Base-by-base conservation (phyloP, 164 flowering plant genomes). In the Houttuynia cordata region DNA sequence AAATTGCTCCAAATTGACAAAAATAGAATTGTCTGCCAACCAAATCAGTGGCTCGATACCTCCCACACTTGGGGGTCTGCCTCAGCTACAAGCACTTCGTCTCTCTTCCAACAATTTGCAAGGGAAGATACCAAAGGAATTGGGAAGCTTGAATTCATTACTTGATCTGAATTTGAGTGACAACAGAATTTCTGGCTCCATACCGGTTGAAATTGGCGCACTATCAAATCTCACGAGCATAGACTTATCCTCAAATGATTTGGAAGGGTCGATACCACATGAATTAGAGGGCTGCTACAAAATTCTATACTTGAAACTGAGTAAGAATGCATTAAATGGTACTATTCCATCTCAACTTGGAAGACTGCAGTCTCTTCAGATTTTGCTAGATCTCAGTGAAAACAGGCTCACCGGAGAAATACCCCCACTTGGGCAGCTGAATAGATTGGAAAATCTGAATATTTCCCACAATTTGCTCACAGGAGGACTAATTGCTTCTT, bases 261-360 rank as follows among this genome's bases (percentile, higher is more conserved):
- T 74, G 10, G 50, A 6, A 12, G 71, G 73, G 24, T 21, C 51
- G 8, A 70, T 74, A 41, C 77, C 77, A 20, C 51, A 62, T n/a
- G 56, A 67, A 24, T 59, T 74, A 47, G 74, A 68, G 19, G 59
- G 67, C 21, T 67, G 71, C 51, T 13, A 14, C 15, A 39, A 10
- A 3, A 23, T 74, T 39, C 57, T 64, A 25, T 53, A 51, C 14
- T 54, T 74, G 71, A 64, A 62, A 24, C 63, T 74, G 23, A 62
- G 59, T 24, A 50, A 55, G 13, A 74, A 70, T 54, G 14, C 53
- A 12, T 65, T 74, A n/a, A 58, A 51, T 55, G 74, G 77, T 7
- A 20, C 61, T 34, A 70, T 74, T n/a, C 77, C 77, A 0, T 64
- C 51, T 42, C 65, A 62, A 51, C 24, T 74, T 14, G 77, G 77